phyloP scores from a whole-genome alignment of 495 filamentous ascomycete genomes.

The Aspergillus nanangensis region DNA sequence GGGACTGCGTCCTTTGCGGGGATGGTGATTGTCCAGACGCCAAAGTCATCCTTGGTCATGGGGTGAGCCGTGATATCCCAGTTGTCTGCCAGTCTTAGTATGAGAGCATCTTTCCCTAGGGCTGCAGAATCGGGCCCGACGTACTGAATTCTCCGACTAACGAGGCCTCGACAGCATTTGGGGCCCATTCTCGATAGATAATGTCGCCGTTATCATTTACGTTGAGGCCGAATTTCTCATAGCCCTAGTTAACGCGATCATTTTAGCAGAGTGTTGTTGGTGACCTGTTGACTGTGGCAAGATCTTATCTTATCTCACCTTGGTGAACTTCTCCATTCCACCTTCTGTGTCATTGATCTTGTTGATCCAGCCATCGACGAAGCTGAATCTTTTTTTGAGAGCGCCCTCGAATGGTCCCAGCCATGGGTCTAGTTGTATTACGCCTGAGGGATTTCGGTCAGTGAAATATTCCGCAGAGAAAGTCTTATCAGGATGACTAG shows the following conservation, averaged over 20 bases:
- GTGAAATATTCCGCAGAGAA: not conserved
- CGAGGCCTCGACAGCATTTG: conserved; percentile 75
- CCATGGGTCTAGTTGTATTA: conserved; percentile 84
- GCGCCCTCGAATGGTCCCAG: conserved; percentile 78
- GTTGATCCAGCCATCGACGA: conserved; percentile 85
- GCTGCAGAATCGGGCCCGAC: conserved; percentile 13
- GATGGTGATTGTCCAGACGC: conserved; percentile 81
- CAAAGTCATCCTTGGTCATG: conserved; percentile 81
- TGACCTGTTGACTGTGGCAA: not conserved
- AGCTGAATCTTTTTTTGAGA: conserved; percentile 68
- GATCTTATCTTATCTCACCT: conserved; percentile 42
- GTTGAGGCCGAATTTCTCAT: conserved; percentile 80
- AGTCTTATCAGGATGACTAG: not conserved
- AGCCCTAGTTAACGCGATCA: conserved; percentile 54
- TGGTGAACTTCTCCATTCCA: conserved; percentile 88
- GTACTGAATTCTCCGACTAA: conserved; percentile 97
- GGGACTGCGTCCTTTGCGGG: conserved; percentile 70
- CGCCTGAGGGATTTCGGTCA: conserved; percentile 49
- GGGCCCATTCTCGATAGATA: conserved; percentile 93
- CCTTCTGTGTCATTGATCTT: conserved; percentile 79
- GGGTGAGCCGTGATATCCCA: conserved; percentile 80
- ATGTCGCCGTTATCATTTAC: conserved; percentile 77
- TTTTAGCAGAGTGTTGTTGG: not conserved
- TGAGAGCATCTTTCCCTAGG: conserved; percentile 10
- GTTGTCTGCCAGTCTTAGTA: conserved; percentile 59